Conservation (phyloP, 2,329 filamentous ascomycete species). For the Gaeumannomyces sp. region DNA sequence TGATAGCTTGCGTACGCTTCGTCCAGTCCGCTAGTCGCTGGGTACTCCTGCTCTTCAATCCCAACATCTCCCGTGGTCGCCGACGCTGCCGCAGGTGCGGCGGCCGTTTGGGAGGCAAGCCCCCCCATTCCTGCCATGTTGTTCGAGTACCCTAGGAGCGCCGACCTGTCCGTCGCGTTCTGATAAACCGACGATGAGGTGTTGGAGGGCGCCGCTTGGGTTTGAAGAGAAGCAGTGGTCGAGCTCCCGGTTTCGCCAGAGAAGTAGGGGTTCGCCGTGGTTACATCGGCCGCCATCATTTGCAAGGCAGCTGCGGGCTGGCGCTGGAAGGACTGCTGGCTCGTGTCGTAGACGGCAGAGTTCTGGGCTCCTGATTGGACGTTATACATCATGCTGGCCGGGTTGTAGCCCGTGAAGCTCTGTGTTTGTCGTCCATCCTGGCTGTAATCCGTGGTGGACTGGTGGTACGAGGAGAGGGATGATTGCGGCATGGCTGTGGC, state of each 20-base stretch:
- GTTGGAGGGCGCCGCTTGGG: slow-evolving; percentile 40
- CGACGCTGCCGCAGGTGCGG: slow-evolving; percentile 2
- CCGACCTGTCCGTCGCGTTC: slow-evolving; percentile 48
- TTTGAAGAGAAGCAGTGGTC: slow-evolving; percentile 47
- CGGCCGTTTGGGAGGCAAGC: slow-evolving; percentile 33
- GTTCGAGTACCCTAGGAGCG: slow-evolving; percentile 45
- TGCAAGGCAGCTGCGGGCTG: slow-evolving; percentile 67
- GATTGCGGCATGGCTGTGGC: slow-evolving; percentile 51
- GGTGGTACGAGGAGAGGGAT: slow-evolving; percentile 50
- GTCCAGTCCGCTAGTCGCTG: slow-evolving; percentile 50
- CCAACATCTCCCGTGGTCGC: slow-evolving; percentile 34
- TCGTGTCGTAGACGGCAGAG: slow-evolving; percentile 64
- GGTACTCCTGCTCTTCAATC: slow-evolving; percentile 54
- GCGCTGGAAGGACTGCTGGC: slow-evolving; percentile 68
- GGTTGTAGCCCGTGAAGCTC: slow-evolving; percentile 51
- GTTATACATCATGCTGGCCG: slow-evolving; percentile 75
- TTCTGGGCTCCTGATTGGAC: slow-evolving; percentile 58
- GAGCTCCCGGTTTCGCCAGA: slow-evolving; percentile 57
- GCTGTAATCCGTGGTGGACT: slow-evolving; percentile 51
- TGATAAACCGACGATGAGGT: slow-evolving; percentile 58
- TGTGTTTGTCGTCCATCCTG: slow-evolving; percentile 53
- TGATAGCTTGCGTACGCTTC: slow-evolving; percentile 65
- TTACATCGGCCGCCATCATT: slow-evolving; percentile 60
- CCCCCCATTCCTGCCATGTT: slow-evolving; percentile 40
- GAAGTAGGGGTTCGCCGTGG: slow-evolving; percentile 67